Conservation (phyloP, 2,329 filamentous ascomycete species). For the Cercospora sp. region DNA sequence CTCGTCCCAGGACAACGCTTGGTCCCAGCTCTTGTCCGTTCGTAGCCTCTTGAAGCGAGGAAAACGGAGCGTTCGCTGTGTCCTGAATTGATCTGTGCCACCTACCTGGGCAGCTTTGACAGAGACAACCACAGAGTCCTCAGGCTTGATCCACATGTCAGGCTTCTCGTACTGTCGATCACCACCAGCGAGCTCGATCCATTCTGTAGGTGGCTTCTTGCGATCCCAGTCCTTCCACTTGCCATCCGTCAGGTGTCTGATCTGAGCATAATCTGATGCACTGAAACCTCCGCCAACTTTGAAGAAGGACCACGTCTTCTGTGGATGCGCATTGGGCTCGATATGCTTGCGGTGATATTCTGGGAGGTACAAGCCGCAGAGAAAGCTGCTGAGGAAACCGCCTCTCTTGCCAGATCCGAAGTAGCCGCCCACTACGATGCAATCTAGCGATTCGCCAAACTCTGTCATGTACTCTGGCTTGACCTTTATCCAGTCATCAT, state of each 20-base stretch:
- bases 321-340: conserved; percentile 50
- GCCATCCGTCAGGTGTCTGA: conserved; percentile 80
- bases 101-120: conserved; percentile 84
- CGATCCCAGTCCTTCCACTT: conserved; percentile 89
- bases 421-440: conserved; percentile 86
- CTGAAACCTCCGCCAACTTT: conserved; percentile 95
- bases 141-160: conserved; percentile 89
- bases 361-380: conserved; percentile 70
- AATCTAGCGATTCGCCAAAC: conserved; percentile 90
- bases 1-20: conserved; percentile 73
- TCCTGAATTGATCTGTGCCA: conserved; percentile 74
- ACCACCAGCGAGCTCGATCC: conserved; percentile 78
- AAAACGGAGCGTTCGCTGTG: conserved; percentile 78
- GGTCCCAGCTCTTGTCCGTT: conserved; percentile 80
- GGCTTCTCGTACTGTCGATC: conserved; percentile 74
- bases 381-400: conserved; percentile 77
- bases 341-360: background rate
- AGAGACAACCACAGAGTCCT: conserved; percentile 81
- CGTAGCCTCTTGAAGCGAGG: conserved; percentile 82
- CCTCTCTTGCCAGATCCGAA: conserved; percentile 86
- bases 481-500: conserved; percentile 97
- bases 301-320: conserved; percentile 91
- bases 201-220: conserved; percentile 71
- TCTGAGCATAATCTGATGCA: conserved; percentile 77
- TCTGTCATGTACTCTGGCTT: conserved; percentile 99